Evolutionary conservation across 805 yeast genomes (phyloP).

Genomic region (Clavispora asparagi): DNA sequence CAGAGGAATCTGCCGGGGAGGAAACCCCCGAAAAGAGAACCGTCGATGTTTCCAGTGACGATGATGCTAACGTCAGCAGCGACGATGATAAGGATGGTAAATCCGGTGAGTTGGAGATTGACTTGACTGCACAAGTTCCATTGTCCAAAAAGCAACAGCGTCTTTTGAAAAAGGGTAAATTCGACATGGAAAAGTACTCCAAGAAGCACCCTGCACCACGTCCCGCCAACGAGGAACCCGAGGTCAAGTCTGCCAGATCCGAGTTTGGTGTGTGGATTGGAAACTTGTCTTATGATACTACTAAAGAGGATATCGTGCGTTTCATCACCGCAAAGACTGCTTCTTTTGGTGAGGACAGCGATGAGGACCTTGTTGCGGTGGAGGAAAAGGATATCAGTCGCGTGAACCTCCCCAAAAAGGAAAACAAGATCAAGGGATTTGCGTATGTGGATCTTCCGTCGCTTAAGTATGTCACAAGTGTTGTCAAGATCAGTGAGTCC

Average conservation of each 20-base stretch:
- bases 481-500: constrained; percentile 64
- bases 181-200: constrained; percentile 54
- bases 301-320: constrained; percentile 63
- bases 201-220: constrained; percentile 34
- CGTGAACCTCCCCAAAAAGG: constrained; percentile 74
- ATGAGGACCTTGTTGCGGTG: constrained; percentile 28
- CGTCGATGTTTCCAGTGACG: background rate
- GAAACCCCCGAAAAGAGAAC: background rate
- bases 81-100: constrained; percentile 1
- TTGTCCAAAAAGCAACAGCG: constrained; percentile 90
- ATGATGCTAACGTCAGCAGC: background rate
- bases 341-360: constrained; percentile 22
- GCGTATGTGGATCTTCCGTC: constrained; percentile 82
- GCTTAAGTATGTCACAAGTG: constrained; percentile 54
- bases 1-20: background rate
- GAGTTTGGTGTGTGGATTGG: constrained; percentile 91
- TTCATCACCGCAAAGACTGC: constrained; percentile 60
- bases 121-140: constrained; percentile 51
- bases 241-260: constrained; percentile 34
- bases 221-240: constrained; percentile 30
- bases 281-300: constrained; percentile 79
- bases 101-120: constrained; percentile 59
- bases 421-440: constrained; percentile 72
- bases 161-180: constrained; percentile 73
- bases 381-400: constrained; percentile 61